Base-by-base conservation (phyloP, 148 eudicot species). In the Vaccinium corymbosum region DNA sequence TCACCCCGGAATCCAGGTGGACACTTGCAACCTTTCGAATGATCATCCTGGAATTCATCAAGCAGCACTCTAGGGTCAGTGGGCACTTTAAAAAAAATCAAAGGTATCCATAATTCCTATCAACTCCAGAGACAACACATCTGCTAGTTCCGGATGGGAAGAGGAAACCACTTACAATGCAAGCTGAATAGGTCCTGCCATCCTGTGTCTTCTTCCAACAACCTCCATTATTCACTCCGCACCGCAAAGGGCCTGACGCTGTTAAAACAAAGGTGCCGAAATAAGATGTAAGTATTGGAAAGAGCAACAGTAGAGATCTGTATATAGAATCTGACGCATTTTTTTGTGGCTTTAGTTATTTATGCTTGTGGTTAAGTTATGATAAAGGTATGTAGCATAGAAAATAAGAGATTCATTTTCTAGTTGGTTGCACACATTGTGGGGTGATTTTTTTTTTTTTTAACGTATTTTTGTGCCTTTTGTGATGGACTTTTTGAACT, bases 1-100 rank as follows among this genome's bases (percentile, higher is more conserved):
- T 95, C 94, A 35, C 98, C 98, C 78, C 51, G 91, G 93, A 95
- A 95, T 73, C 98, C 98, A 0, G 90, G 87, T 62, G 98, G 98
- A 89, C 98, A 95, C 82, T 85, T 89, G 90, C 98, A 95, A 42
- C 98, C 98, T 79, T 89, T 87, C 81, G 92, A 86, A 73, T 89
- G 93, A 56, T 89, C 91, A 66, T 95, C 96, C 98, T 95, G 84
- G 84, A 85, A 82, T 59, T 73, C 32, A 80, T 27, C 55, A 12
- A 56, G 71, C 57, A 53, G 17, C n/a, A 4, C 79, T 17, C 49
- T 32, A 29, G 29, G 48, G 49, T 71, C 17, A 82, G 29, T 9
- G 53, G 6, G 20, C 27, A 81, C 12, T 81, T 17, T 9, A 7
- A 81, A 62, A 10, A 76, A 80, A 19, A 50, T 46, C 7, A 0